Base-by-base conservation (phyloP, 768 basidiomycete species). In the Solioccasus polychromus region DNA sequence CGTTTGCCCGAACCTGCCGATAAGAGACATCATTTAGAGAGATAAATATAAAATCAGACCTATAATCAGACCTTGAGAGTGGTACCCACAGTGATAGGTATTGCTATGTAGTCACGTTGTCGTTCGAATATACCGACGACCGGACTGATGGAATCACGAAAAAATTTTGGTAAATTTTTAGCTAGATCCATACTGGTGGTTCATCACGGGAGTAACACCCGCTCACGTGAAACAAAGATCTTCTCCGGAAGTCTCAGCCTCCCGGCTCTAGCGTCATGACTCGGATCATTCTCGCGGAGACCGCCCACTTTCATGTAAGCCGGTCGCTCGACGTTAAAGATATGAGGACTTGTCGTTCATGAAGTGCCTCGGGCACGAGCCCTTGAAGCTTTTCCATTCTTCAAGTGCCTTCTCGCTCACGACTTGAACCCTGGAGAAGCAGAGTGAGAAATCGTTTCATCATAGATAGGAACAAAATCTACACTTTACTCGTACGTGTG, bases 1-100 rank as follows among this genome's bases (percentile, higher is more conserved):
- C 69, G 38, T 63, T 78, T 4, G 74, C 71, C 71, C 69, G 46
- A 77, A 78, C 0, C 74, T 77, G 17, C 78, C 77, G 2, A 78
- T 71, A 5, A 82, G 69, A 38, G 77, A 70, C 8, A 71, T 35
- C 45, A 45, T 54, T 52, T 55, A 36, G 4, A 22, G 8, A 34
- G 6, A 26, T 4, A 12, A 11, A 20, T 2, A 10, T 43, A 3
- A 39, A 31, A 2, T 9, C 10, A 12, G 5, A 4, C n/a, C 17
- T 8, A 10, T 8, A 28, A 24, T n/a, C 19, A 18, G 22, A 30
- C 14, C 1, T 3, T 4, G 32, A 28, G 11, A 35, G n/a, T 26
- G 10, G 17, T 7, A 53, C 63, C 11, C 26, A 68, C 71, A 3
- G 61, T 59, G 28, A 73, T 64, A 2, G 50, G 45, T 11, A 50